Evolutionary conservation across 2,329 filamentous ascomycete species (phyloP), one percentile per base, ranked within the genome.

Genomic region (Diaporthe sp.): DNA sequence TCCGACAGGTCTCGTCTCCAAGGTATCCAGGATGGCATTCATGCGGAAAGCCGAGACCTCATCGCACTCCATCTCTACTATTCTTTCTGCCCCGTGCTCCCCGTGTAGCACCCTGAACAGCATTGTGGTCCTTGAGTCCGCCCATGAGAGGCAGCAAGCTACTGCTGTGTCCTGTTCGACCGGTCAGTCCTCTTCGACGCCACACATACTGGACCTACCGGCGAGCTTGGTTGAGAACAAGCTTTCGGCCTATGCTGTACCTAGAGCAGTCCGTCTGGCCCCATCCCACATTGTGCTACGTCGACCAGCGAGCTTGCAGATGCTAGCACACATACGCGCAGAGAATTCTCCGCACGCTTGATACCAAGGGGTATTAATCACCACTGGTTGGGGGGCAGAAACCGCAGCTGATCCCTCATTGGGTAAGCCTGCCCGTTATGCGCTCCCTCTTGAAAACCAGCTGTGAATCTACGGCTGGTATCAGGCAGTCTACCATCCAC

Each of bases 101-200:
- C 33, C 33, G n/a, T 40, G 64, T 54, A 54, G 33, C 45, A 28
- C 33, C n/a, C 15, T 17, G 9, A 68, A 40, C 33, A 54, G 5
- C n/a, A 15, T 54, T 13, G 9, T 13, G 25, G 64, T 30, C 33
- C n/a, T 54, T 38, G 33, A 17, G 25, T 28, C n/a, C 47, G 64
- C n/a, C 35, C 64, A 38, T 38, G n/a, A 40, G 33, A 68, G 15
- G 35, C 45, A 52, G 30, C 30, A 54, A 68, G 64, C 64, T 68
- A 68, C 64, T 68, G 64, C 33, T 68, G 64, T 67, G 64, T 13
- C 22, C 33, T 40, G 30, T 35, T 67, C 33, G 42, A 38, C 64
- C 64, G 64, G 64, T 50, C 64, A 68, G 47, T 54, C 8, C n/a
- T 68, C 2, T 22, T 38, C 19, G n/a, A 40, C n/a, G 33, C 33